A percentile compares a stretch with the other conserved stretches of the same genome.
Evolutionary conservation across 805 yeast genomes (phyloP).

Genomic region (Schwanniomyces yamadae): DNA sequence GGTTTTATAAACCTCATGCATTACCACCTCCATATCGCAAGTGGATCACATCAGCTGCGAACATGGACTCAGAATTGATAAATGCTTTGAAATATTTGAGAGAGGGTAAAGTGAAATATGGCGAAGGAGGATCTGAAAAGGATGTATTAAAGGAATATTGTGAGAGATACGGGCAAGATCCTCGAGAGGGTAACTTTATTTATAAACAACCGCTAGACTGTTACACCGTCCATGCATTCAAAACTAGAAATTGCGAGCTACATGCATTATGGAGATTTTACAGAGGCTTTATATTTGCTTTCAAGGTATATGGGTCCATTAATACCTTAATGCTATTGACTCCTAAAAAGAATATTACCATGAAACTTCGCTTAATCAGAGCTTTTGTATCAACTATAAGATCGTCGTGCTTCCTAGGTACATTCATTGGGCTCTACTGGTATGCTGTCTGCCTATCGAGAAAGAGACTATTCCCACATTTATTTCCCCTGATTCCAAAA

Average conservation of each 20-base stretch:
- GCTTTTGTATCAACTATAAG: slow-evolving; percentile 30
- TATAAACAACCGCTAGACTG: slow-evolving; percentile 37
- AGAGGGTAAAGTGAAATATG: slow-evolving; percentile 32
- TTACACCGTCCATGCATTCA: slow-evolving; percentile 40
- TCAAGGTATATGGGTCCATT: slow-evolving; percentile 41
- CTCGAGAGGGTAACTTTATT: slow-evolving; percentile 25
- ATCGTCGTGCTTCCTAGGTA: slow-evolving; percentile 44
- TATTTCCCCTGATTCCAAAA: slow-evolving; percentile 36
- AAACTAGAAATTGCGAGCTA: slow-evolving; percentile 40
- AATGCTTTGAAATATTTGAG: slow-evolving; percentile 31
- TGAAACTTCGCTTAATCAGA: slow-evolving; percentile 15
- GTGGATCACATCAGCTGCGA: slow-evolving; percentile 52
- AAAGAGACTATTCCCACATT: slow-evolving; percentile 35
- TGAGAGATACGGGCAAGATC: slow-evolving; percentile 31
- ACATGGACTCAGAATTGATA: slow-evolving; percentile 43
- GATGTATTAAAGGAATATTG: slow-evolving; percentile 32
- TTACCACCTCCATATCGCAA: slow-evolving; percentile 44
- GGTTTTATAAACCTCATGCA: slow-evolving; percentile 39
- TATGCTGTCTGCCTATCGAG: slow-evolving; percentile 47
- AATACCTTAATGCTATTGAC: slow-evolving; percentile 32
- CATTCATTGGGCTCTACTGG: slow-evolving; percentile 45
- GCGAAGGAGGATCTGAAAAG: slow-evolving; percentile 26
- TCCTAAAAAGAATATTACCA: slow-evolving; percentile 17
- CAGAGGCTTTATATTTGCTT: slow-evolving; percentile 42
- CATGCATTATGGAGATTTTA: slow-evolving; percentile 47